Conservation (phyloP, 306 rosid species). For the Rosa persica region DNA sequence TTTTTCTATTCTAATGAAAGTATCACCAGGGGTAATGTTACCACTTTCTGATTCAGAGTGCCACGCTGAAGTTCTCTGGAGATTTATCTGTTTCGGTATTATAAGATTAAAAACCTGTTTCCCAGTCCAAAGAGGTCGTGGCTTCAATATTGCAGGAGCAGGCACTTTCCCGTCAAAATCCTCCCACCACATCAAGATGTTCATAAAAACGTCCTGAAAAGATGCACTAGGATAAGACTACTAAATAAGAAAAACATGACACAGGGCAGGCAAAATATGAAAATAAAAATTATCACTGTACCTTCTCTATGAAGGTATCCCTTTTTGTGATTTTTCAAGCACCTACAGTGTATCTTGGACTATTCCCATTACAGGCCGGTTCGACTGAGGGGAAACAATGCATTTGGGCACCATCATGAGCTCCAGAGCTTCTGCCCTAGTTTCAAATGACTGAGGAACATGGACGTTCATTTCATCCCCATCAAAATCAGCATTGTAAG, state of each 20-base stretch:
- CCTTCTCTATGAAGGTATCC: slow-evolving; percentile 92
- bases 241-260: slow-evolving; percentile 16
- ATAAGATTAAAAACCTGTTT: slow-evolving; percentile 96
- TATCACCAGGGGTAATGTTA: slow-evolving; percentile 87
- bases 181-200: slow-evolving; percentile 99
- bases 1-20: slow-evolving; percentile 86
- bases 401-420: slow-evolving; percentile 99
- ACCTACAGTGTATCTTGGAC: slow-evolving; percentile 91
- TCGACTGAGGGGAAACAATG: slow-evolving; percentile 94
- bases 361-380: slow-evolving; percentile 98
- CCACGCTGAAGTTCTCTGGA: slow-evolving; percentile 86
- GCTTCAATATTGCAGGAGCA: slow-evolving; percentile 88
- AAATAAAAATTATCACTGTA: slow-evolving; percentile 21
- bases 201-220: slow-evolving; percentile 94
- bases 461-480: slow-evolving; percentile 99
- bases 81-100: slow-evolving; percentile 91
- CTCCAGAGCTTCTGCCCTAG: slow-evolving; percentile 96
- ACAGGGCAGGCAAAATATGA: neutral
- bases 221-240: slow-evolving; percentile 25
- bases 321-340: slow-evolving; percentile 91
- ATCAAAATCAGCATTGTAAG: slow-evolving; percentile 97
- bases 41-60: slow-evolving; percentile 77
- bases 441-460: slow-evolving; percentile 97
- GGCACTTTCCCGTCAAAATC: slow-evolving; percentile 98
- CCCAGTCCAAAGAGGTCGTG: slow-evolving; percentile 97